A percentile compares a stretch with the other conserved stretches of the same genome.
Evolutionary conservation across 2,329 filamentous ascomycete genomes (phyloP).

Genomic region (Blastomyces gilchristii): DNA sequence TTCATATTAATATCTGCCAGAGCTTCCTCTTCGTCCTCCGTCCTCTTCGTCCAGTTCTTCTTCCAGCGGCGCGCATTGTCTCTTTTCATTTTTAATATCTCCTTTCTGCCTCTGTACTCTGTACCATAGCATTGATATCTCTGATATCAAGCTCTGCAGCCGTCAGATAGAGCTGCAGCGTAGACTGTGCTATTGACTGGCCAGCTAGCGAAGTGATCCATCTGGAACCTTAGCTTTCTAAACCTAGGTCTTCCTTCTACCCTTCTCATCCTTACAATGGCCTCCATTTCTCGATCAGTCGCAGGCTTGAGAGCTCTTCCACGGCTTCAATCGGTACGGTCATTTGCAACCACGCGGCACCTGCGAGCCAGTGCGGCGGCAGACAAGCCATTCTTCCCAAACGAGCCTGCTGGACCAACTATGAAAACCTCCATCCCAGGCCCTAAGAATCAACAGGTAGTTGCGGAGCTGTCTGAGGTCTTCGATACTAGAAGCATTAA

Average conservation of each 20-base stretch:
- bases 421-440: slow-evolving; percentile 59
- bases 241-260: neutral
- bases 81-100: neutral
- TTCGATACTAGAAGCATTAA: slow-evolving; percentile 82
- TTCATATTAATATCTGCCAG: neutral
- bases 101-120: neutral
- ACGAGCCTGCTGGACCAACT: slow-evolving; percentile 48
- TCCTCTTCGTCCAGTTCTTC: neutral
- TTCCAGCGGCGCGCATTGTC: neutral
- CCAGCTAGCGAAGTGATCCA: neutral
- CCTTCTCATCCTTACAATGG: slow-evolving; percentile 20
- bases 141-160: neutral
- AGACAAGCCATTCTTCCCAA: slow-evolving; percentile 44
- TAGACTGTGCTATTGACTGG: neutral
- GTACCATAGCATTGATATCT: neutral
- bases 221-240: neutral
- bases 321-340: slow-evolving; percentile 27
- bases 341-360: slow-evolving; percentile 11
- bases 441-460: slow-evolving; percentile 58
- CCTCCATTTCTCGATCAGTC: slow-evolving; percentile 29
- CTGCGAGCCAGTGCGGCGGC: slow-evolving; percentile 8
- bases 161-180: neutral
- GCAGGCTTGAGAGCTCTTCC: slow-evolving; percentile 25
- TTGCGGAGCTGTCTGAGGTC: slow-evolving; percentile 62
- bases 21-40: neutral